These are phyloP conservation scores for Thalassiosira livingstoniorum DNA, from an alignment of 352 stramenopile genomes.

Conservation along the genomic window DNA sequence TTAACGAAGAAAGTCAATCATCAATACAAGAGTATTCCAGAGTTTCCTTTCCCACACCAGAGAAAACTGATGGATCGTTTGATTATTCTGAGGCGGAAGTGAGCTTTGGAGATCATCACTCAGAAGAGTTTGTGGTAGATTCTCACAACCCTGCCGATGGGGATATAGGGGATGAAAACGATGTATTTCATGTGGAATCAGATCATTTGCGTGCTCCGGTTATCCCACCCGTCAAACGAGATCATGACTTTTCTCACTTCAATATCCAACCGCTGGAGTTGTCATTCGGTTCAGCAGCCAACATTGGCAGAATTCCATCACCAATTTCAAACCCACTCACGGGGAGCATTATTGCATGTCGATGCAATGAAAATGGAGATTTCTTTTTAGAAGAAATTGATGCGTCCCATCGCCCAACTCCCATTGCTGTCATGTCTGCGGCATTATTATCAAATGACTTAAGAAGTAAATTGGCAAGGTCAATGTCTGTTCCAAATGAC, in stretches of 20 bases:
- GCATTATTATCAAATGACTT: conserved; percentile 67
- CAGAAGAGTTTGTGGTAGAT: background rate
- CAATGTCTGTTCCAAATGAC: conserved; percentile 39
- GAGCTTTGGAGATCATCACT: too few species aligned
- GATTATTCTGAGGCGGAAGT: too few species aligned
- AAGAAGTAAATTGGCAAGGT: conserved; percentile 59
- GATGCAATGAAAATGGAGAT: conserved; percentile 17
- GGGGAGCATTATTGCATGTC: conserved; percentile 75
- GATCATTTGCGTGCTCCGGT: too few species aligned
- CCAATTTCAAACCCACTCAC: conserved; percentile 74
- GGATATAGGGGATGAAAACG: too few species aligned
- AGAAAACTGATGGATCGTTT: too few species aligned
- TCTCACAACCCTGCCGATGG: too few species aligned
- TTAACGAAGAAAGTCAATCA: background rate
- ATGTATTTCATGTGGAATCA: background rate
- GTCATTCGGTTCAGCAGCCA: background rate
- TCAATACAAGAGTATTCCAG: background rate
- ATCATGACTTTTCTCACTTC: too few species aligned
- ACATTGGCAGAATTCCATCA: conserved; percentile 19
- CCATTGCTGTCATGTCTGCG: conserved; percentile 53
- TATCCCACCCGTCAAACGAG: too few species aligned
- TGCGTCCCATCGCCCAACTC: conserved; percentile 24
- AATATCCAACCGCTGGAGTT: conserved; percentile 25
- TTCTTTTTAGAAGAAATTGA: conserved; percentile 57
- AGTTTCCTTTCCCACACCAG: background rate